Evolutionary conservation across 768 basidiomycete species (phyloP).

Genomic region (Phallus indusiatus): DNA sequence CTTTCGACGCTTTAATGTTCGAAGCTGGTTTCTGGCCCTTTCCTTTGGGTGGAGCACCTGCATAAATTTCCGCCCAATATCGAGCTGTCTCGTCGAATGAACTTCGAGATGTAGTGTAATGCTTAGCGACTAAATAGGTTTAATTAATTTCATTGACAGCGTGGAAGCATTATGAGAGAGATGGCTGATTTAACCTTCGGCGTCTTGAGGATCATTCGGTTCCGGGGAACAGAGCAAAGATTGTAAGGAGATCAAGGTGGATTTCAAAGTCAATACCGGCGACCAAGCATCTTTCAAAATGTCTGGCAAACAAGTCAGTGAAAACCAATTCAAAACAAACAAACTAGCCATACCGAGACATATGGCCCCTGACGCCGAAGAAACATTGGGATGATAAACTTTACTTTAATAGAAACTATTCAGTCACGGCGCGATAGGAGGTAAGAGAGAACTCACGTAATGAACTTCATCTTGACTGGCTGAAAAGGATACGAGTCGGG

Average conservation of each 20-base stretch:
- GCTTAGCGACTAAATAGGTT: constrained; percentile 64
- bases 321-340: background rate
- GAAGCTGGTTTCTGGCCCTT: background rate
- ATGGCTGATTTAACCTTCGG: constrained; percentile 40
- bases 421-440: background rate
- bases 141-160: background rate
- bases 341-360: constrained; percentile 61
- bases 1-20: background rate
- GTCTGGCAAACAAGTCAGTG: constrained; percentile 17
- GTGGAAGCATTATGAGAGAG: background rate
- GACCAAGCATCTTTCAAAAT: constrained; percentile 81
- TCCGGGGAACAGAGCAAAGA: constrained; percentile 89
- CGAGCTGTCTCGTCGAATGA: constrained; percentile 89
- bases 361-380: constrained; percentile 89
- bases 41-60: constrained; percentile 48
- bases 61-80: constrained; percentile 92
- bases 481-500: constrained; percentile 89
- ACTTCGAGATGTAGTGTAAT: constrained; percentile 79
- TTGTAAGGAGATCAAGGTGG: constrained; percentile 90
- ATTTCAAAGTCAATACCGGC: constrained; percentile 91
- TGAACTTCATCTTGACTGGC: constrained; percentile 97
- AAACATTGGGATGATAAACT: constrained; percentile 93
- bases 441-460: constrained; percentile 41
- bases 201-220: constrained; percentile 95
- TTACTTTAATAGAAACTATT: constrained; percentile 29